Base-by-base conservation (phyloP, 805 yeast genomes). In the Monosporozyma aquatica region DNA sequence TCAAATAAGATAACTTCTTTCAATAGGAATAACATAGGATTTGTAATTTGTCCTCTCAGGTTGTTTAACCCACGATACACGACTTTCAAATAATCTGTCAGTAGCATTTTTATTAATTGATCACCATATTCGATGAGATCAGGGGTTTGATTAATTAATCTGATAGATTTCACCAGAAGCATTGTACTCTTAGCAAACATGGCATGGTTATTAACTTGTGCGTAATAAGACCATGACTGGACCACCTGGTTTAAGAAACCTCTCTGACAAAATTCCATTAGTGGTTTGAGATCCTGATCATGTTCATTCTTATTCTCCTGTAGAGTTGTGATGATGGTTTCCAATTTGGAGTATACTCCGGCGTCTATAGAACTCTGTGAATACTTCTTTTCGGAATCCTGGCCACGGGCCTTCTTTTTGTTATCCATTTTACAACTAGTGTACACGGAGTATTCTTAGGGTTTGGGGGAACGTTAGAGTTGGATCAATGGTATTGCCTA, bases 11-110 rank as follows among this genome's bases (percentile, higher is more conserved):
- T 69, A 22, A 82, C 66, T 37, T 73, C 71, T 15, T 63, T 65
- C 48, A 90, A 58, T 8, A 87, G 52, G 34, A 72, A 60, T n/a
- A 87, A 57, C 3, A 73, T 70, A 1, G 92, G 82, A 42, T 74
- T 76, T 0, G 89, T 76, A 1, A 72, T 55, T 1, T 75, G 67
- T 0, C 83, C 76, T 47, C 79, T 74, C 47, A 70, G 61, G 42
- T 75, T 71, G 46, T 72, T 74, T 30, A 87, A 64, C 14, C 82
- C 78, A 50, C 94, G 68, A 60, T 82, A 84, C 3, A 87, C 64
- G 6, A 78, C 71, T 51, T 80, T 83, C 34, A 72, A 57, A 55
- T 83, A 76, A 37, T 69, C 71, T 1, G 69, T 64, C 8, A 87
- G 57, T 3, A 87, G 62, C 11, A 72, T 71, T 40, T 69, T 70